Evolutionary conservation across 1,284 basidiomycete genomes (phyloP).

Genomic region (Fistulinella cinereoalba): DNA sequence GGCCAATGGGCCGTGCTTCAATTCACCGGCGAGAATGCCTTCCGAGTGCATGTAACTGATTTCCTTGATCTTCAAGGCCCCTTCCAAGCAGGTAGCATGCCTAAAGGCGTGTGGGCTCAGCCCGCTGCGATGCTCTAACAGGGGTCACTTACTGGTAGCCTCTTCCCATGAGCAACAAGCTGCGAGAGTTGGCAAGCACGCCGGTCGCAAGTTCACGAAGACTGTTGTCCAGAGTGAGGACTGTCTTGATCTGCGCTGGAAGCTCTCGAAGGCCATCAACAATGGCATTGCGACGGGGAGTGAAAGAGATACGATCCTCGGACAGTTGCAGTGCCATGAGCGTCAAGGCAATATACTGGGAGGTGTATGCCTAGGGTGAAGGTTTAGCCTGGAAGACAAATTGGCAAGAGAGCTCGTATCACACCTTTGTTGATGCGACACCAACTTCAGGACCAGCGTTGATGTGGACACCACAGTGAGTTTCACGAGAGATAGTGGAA

Average conservation of each 20-base stretch:
- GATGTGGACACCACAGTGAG: conserved; percentile 99
- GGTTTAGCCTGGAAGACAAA: neutral
- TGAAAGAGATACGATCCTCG: conserved; percentile 94
- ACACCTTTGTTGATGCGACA: conserved; percentile 98
- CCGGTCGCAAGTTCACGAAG: conserved; percentile 84
- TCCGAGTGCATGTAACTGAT: conserved; percentile 93
- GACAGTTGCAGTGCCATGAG: conserved; percentile 99
- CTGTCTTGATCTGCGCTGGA: conserved; percentile 85
- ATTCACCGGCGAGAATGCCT: conserved; percentile 94
- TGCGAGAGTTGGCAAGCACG: conserved; percentile 79
- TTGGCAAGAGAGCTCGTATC: conserved; percentile 8
- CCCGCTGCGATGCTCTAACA: no score
- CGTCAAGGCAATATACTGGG: conserved; percentile 96
- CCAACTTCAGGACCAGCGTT: conserved; percentile 99
- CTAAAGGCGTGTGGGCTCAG: conserved; percentile 32
- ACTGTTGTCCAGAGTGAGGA: conserved; percentile 78
- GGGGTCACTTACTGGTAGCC: conserved; percentile 80
- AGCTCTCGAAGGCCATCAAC: conserved; percentile 92
- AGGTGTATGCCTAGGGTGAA: conserved; percentile 85
- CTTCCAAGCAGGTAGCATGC: conserved; percentile 96
- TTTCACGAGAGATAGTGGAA: conserved; percentile 96
- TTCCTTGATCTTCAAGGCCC: conserved; percentile 99
- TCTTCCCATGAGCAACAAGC: conserved; percentile 95
- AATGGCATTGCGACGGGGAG: conserved; percentile 87
- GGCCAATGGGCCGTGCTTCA: conserved; percentile 98